These are phyloP conservation scores for Volvox carteri DNA, from an alignment of 163 green algal genomes.

Conservation along the genomic window DNA sequence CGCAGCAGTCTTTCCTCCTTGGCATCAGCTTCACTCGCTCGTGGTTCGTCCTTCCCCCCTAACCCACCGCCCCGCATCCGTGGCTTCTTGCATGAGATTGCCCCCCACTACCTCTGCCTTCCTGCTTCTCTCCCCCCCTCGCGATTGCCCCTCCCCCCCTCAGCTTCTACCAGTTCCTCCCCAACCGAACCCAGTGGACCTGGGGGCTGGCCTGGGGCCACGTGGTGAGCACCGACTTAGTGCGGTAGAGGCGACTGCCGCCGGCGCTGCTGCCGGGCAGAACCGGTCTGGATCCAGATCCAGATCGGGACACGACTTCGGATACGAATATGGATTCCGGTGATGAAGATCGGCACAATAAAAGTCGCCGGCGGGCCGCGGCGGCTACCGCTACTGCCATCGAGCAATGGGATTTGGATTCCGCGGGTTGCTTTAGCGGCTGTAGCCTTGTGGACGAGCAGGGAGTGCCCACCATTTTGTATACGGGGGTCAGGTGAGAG, in stretches of 20 bases:
- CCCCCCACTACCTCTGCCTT: background rate
- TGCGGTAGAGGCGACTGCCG: conserved; percentile 77
- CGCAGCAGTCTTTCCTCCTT: too few relatives aligned
- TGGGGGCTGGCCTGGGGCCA: conserved; percentile 85
- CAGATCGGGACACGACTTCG: too few relatives aligned
- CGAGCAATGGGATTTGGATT: too few relatives aligned
- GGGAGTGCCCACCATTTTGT: conserved; percentile 79
- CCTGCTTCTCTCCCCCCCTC: background rate
- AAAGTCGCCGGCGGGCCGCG: background rate
- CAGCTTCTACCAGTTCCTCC: conserved; percentile 38
- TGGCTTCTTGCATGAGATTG: too few relatives aligned
- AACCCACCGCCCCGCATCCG: too few relatives aligned
- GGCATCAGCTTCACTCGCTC: too few relatives aligned
- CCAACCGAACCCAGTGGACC: conserved; percentile 79
- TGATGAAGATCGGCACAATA: too few relatives aligned
- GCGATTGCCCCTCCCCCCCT: background rate
- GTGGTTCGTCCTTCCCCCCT: too few relatives aligned
- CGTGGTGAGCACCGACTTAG: conserved; percentile 74
- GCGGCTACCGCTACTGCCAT: background rate
- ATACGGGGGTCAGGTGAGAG: conserved; percentile 78
- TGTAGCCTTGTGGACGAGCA: conserved; percentile 71
- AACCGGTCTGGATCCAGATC: too few relatives aligned
- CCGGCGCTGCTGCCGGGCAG: conserved; percentile 70
- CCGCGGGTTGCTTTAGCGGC: conserved; percentile 77
- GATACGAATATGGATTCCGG: too few relatives aligned